phyloP scores from a whole-genome alignment of 2,329 filamentous ascomycete genomes.

The Xylariaceae sp. region DNA sequence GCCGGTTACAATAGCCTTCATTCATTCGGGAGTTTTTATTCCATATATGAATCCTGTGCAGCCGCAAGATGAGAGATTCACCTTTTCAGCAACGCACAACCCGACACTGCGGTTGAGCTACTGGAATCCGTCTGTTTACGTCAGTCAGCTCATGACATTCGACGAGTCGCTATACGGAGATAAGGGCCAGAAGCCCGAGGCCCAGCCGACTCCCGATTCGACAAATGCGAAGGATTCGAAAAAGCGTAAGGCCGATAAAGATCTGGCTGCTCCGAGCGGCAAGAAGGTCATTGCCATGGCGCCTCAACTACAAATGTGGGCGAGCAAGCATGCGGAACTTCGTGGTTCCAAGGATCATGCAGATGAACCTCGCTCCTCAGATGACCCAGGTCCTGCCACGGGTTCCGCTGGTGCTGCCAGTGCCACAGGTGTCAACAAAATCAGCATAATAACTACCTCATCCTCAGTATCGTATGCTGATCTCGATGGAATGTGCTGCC shows the following conservation, averaged over 20 bases:
- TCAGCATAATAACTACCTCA: conserved; percentile 18
- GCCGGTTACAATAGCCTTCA: conserved; percentile 65
- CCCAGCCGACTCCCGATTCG: conserved; percentile 33
- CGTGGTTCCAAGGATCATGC: conserved; percentile 45
- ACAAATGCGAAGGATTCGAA: conserved; percentile 31
- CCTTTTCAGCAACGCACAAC: conserved; percentile 67
- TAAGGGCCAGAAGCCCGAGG: conserved; percentile 37
- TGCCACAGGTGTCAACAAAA: conserved; percentile 20
- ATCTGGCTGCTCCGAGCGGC: conserved; percentile 31
- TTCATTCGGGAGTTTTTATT: conserved; percentile 80
- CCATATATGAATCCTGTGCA: conserved; percentile 58
- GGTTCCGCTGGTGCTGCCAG: conserved; percentile 27
- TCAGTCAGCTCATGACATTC: conserved; percentile 58
- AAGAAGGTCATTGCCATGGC: conserved; percentile 51
- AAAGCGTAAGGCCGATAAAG: conserved; percentile 46
- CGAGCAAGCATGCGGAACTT: conserved; percentile 63
- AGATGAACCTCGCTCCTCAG: conserved; percentile 30
- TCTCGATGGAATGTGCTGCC: conserved; percentile 40
- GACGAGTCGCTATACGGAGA: conserved; percentile 41
- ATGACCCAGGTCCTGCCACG: conserved; percentile 29
- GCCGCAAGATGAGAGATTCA: conserved; percentile 54
- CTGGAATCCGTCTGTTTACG: conserved; percentile 70
- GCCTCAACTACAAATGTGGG: conserved; percentile 68
- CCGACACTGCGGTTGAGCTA: conserved; percentile 64
- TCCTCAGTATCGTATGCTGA: conserved; percentile 56